phyloP scores from a whole-genome alignment of 2,329 filamentous ascomycete genomes.

The Pseudocercospora fuligena region DNA sequence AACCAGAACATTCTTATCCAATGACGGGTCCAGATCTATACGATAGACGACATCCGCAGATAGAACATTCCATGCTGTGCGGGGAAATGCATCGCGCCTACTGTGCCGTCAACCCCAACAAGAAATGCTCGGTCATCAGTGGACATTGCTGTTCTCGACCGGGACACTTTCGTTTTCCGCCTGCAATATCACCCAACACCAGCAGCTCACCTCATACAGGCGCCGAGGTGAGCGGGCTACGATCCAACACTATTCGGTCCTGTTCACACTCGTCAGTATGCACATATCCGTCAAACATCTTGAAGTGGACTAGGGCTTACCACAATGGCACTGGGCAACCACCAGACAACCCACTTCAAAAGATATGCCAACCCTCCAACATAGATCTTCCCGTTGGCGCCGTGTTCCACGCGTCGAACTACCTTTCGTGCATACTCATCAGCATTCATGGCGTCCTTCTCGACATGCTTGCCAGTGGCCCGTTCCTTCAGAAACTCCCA shows the following conservation, averaged over 20 bases:
- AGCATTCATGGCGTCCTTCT: background rate
- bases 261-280: background rate
- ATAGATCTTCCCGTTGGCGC: constrained; percentile 1
- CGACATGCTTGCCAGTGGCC: background rate
- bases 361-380: background rate
- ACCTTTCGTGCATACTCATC: background rate
- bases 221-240: background rate
- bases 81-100: background rate
- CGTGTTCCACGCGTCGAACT: background rate
- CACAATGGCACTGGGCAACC: background rate
- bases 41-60: background rate
- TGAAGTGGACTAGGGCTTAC: background rate
- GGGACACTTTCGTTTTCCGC: background rate
- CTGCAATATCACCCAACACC: background rate
- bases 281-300: background rate
- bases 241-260: constrained; percentile 3
- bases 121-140: background rate
- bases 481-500: background rate
- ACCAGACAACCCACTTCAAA: background rate
- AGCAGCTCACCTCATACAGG: background rate
- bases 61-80: background rate
- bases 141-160: background rate
- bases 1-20: background rate
- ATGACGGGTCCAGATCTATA: background rate
- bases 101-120: background rate